These are phyloP conservation scores for Ogataea pilisensis DNA, from an alignment of 805 yeast genomes.

Conservation along the genomic window DNA sequence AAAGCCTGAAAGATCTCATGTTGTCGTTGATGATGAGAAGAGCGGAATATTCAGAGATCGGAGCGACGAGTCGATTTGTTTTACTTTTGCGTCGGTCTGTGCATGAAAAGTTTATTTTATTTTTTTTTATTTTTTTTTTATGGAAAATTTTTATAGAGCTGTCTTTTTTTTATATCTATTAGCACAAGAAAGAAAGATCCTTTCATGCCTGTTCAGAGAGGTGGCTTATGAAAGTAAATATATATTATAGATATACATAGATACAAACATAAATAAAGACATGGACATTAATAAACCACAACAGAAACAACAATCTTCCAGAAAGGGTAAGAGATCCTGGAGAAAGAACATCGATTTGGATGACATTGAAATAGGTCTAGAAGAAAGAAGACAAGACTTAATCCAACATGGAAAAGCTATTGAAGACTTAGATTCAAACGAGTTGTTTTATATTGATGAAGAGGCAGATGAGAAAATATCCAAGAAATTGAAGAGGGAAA, in stretches of 20 bases:
- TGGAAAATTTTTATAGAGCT: slow-evolving; percentile 2
- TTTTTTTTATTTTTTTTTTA: slow-evolving; percentile 1
- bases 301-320: slow-evolving; percentile 64
- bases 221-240: too few species aligned
- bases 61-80: not conserved
- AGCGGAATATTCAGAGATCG: too few species aligned
- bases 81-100: not conserved
- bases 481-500: slow-evolving; percentile 37
- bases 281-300: slow-evolving; percentile 49
- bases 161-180: not conserved
- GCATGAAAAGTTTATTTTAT: too few species aligned
- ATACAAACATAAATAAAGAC: not conserved
- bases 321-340: slow-evolving; percentile 93
- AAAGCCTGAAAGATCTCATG: too few species aligned
- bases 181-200: not conserved
- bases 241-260: too few species aligned
- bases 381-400: slow-evolving; percentile 60
- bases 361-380: slow-evolving; percentile 71
- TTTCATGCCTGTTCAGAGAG: too few species aligned
- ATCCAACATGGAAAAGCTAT: slow-evolving; percentile 42
- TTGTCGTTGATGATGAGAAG: too few species aligned
- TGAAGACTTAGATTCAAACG: slow-evolving; percentile 40
- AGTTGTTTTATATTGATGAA: slow-evolving; percentile 62
- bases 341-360: slow-evolving; percentile 85
- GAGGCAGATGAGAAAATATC: slow-evolving; percentile 49